Base-by-base conservation (phyloP, 495 filamentous ascomycete genomes). In the Penicillium turbatum region DNA sequence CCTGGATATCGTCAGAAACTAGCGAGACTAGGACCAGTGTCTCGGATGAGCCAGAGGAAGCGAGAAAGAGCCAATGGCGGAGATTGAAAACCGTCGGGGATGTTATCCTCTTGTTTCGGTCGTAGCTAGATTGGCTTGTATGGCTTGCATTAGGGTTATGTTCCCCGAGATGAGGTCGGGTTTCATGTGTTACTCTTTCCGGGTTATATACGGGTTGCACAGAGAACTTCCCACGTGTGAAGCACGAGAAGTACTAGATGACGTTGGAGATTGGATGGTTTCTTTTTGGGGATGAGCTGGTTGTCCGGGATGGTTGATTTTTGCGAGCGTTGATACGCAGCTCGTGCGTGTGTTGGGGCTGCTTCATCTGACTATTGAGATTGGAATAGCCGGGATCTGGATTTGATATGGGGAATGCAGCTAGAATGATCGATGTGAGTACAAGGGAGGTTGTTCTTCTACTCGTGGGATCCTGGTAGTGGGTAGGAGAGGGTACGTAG, bases 61-160 rank as follows among this genome's bases (percentile, higher is more conserved):
- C 7, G 3, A 29, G 7, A 34, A 21, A 21, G 13, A 15, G 21
- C 38, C 17, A 51, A 42, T 43, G 29, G 29, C 13, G 48, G 29
- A 34, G 16, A 11, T 27, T 35, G 8, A 6, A 27, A 1, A 35
- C 1, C 13, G 13, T 30, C 15, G 19, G 30, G 3, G 9, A 39
- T 3, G 10, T 38, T 1, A 16, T 37, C 16, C 36, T 50, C 15
- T 40, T n/a, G 21, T n/a, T 15, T 51, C 37, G 12, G 34, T 19
- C 37, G 16, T 17, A 8, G 48, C 35, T 30, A 42, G 17, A 51
- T 51, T 51, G 48, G 37, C 48, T 26, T 51, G 17, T 2, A 37
- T 36, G 32, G 9, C 21, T 38, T 49, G 26, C 30, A 34, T 43
- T 42, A 35, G 29, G 29, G 38, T 29, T 35, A 51, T 29, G 29